phyloP scores from a whole-genome alignment of 495 filamentous ascomycete species.

The Penicilliopsis zonata region DNA sequence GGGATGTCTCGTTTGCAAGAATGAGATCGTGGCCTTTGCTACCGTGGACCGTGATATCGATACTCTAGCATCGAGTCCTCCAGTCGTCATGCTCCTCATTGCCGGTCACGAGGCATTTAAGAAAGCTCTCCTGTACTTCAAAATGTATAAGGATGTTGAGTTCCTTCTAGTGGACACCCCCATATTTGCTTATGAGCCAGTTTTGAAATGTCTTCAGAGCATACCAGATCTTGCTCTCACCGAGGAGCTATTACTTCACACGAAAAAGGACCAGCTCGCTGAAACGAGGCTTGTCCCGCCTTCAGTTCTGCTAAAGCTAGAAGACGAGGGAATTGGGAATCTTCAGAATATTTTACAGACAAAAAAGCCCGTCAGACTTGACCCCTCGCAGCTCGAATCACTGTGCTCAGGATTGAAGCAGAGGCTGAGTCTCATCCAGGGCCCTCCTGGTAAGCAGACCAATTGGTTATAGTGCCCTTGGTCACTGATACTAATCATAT shows the following conservation, averaged over 20 bases:
- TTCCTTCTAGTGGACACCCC: constrained; percentile 50
- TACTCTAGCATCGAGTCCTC: constrained; percentile 27
- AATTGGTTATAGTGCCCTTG: background rate
- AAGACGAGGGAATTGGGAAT: constrained; percentile 3
- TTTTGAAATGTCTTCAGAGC: constrained; percentile 47
- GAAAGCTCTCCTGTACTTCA: constrained; percentile 26
- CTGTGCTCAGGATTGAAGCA: constrained; percentile 42
- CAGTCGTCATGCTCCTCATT: constrained; percentile 42
- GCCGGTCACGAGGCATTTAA: constrained; percentile 27
- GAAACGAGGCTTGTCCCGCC: constrained; percentile 11
- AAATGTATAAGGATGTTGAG: constrained; percentile 19
- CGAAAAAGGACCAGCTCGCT: constrained; percentile 7
- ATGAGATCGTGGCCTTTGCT: constrained; percentile 48
- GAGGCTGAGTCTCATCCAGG: constrained; percentile 55
- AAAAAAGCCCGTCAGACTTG: constrained; percentile 28
- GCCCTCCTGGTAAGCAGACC: constrained; percentile 51
- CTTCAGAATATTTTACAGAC: constrained; percentile 18
- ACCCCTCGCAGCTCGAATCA: constrained; percentile 46
- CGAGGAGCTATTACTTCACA: constrained; percentile 33
- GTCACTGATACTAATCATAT: background rate
- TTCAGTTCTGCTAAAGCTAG: constrained; percentile 11
- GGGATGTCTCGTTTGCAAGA: constrained; percentile 41
- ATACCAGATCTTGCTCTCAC: constrained; percentile 40
- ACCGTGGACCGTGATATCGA: constrained; percentile 48
- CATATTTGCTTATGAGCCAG: constrained; percentile 61